A percentile compares a stretch with the other conserved stretches of the same genome.
Evolutionary conservation across 139 green algal genomes (phyloP).

Genomic region (Chlorella sp.): DNA sequence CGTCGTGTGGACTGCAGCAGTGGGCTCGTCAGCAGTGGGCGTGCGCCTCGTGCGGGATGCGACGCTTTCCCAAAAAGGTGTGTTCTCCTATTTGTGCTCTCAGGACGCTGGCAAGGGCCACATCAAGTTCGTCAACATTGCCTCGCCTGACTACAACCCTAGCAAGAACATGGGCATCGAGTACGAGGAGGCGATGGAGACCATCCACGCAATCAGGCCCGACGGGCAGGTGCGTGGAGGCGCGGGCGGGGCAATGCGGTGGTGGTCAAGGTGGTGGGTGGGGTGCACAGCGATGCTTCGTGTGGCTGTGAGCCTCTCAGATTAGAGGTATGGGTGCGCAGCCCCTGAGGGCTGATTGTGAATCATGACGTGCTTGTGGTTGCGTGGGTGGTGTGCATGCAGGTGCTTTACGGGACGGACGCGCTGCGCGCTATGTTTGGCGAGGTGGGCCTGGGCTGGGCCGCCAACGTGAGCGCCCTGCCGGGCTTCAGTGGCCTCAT

Average conservation of each 20-base stretch:
- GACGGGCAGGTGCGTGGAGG: conserved; percentile 35
- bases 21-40: too few relatives aligned
- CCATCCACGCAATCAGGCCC: conserved; percentile 62
- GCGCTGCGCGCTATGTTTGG: conserved; percentile 57
- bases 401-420: conserved; percentile 48
- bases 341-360: too few relatives aligned
- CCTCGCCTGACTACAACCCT: conserved; percentile 35
- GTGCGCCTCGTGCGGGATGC: too few relatives aligned
- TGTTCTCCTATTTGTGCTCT: too few relatives aligned
- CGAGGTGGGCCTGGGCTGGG: conserved; percentile 65
- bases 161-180: conserved; percentile 46
- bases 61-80: too few relatives aligned
- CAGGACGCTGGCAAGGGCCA: conserved; percentile 11
- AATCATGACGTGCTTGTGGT: too few relatives aligned
- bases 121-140: conserved; percentile 58
- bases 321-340: too few relatives aligned
- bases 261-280: too few relatives aligned
- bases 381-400: too few relatives aligned
- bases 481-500: conserved; percentile 49
- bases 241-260: too few relatives aligned
- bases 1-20: not conserved
- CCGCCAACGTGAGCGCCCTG: conserved; percentile 47
- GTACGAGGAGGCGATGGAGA: conserved; percentile 66
- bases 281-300: too few relatives aligned
- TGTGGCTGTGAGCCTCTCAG: too few relatives aligned